phyloP scores from a whole-genome alignment of 441 rosid genomes.

The Jatropha podagrica region DNA sequence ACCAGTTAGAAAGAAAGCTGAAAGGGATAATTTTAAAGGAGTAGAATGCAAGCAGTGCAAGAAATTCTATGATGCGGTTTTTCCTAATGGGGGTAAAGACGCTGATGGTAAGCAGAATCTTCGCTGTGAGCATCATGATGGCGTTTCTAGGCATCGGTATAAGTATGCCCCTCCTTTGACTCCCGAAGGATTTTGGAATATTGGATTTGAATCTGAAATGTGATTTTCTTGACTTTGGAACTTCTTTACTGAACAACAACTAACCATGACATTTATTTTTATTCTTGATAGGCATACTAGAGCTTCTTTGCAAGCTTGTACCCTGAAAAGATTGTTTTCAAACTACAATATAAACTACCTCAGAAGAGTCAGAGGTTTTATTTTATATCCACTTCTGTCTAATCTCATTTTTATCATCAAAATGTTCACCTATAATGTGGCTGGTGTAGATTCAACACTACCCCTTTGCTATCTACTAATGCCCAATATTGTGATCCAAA shows the following conservation, averaged over 20 bases:
- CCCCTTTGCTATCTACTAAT: background rate
- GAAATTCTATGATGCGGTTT: conserved; percentile 94
- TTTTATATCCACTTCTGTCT: background rate
- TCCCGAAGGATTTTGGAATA: conserved; percentile 97
- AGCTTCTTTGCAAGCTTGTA: background rate
- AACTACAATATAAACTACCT: background rate
- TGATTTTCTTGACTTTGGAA: conserved; percentile 30
- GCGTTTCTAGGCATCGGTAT: conserved; percentile 93
- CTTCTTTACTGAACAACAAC: background rate
- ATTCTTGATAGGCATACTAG: background rate
- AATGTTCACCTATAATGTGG: background rate
- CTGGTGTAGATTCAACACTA: background rate
- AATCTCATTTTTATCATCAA: background rate
- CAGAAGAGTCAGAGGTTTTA: background rate
- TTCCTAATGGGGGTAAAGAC: conserved; percentile 42
- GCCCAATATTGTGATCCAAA: background rate
- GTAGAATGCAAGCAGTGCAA: conserved; percentile 92
- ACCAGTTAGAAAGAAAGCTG: conserved; percentile 79
- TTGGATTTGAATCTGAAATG: conserved; percentile 93
- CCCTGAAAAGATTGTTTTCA: background rate
- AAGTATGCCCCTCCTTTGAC: conserved; percentile 78
- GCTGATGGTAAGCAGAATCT: conserved; percentile 32
- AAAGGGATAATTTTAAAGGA: conserved; percentile 73
- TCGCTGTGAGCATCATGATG: conserved; percentile 93
- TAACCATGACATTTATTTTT: background rate